A percentile compares a stretch with the other conserved stretches of the same genome.
Evolutionary conservation across 2,329 filamentous ascomycete genomes (phyloP).

Genomic region (Fusarium sp.): DNA sequence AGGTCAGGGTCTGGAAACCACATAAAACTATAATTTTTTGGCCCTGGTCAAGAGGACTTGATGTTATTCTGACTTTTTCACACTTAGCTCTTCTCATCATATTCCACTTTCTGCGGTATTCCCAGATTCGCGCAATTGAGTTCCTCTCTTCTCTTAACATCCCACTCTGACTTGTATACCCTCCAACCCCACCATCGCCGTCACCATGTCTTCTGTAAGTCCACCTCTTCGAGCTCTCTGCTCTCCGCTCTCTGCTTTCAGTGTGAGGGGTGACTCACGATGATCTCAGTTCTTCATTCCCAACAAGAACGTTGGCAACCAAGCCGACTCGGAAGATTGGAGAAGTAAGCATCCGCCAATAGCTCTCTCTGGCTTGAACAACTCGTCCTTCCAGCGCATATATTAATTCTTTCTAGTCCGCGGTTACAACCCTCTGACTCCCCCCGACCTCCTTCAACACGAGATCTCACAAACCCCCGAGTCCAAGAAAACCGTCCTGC

Average conservation of each 20-base stretch:
- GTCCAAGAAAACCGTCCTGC: constrained; percentile 69
- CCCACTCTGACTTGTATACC: constrained; percentile 6
- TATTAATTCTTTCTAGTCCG: constrained; percentile 65
- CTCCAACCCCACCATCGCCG: constrained; percentile 21
- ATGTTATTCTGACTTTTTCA: constrained; percentile 4
- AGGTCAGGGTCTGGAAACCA: constrained; percentile 33
- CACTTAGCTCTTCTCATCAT: background rate
- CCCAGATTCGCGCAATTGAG: constrained; percentile 1
- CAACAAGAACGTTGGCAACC: constrained; percentile 83
- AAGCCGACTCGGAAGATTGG: constrained; percentile 80
- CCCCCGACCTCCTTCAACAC: constrained; percentile 93
- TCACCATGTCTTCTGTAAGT: constrained; percentile 45
- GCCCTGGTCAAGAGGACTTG: background rate
- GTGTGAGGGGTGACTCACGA: constrained; percentile 45
- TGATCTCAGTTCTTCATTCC: constrained; percentile 72
- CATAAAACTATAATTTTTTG: constrained; percentile 17
- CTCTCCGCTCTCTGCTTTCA: constrained; percentile 13
- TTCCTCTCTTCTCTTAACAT: background rate
- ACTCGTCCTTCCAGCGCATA: background rate
- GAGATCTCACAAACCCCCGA: constrained; percentile 76
- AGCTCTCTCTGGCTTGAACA: constrained; percentile 21
- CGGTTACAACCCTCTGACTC: constrained; percentile 92
- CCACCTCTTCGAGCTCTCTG: constrained; percentile 17
- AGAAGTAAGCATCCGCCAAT: constrained; percentile 68
- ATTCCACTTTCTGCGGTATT: background rate